Conservation (phyloP, 2,329 filamentous ascomycete genomes). For the Cyphellophora europaea region DNA sequence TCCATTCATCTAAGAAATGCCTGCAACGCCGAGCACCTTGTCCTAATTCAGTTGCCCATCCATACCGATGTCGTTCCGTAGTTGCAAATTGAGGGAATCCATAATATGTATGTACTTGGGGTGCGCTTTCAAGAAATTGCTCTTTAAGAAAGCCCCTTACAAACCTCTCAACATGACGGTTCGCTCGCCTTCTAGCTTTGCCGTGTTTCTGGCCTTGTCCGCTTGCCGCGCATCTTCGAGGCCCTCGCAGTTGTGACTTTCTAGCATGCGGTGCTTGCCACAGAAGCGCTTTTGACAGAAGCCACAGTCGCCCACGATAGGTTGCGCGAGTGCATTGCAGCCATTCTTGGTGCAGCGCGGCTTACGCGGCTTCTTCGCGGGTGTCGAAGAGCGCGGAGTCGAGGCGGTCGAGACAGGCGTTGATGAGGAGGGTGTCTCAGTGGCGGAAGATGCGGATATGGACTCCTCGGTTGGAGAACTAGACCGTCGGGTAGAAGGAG, state of each 20-base stretch:
- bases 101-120: too few relatives aligned
- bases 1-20: too few relatives aligned
- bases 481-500: constrained; percentile 21
- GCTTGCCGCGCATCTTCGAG: constrained; percentile 98
- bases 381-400: constrained; percentile 39
- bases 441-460: constrained; percentile 36
- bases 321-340: constrained; percentile 78
- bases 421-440: constrained; percentile 36
- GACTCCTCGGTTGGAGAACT: constrained; percentile 10
- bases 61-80: too few relatives aligned
- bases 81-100: too few relatives aligned
- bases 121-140: too few relatives aligned
- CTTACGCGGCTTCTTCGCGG: constrained; percentile 36
- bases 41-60: too few relatives aligned
- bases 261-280: constrained; percentile 84
- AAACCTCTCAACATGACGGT: constrained; percentile 91
- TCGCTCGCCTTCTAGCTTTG: constrained; percentile 83
- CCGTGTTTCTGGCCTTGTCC: constrained; percentile 85
- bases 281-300: constrained; percentile 95
- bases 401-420: constrained; percentile 31
- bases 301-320: constrained; percentile 90
- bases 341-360: constrained; percentile 78
- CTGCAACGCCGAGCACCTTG: too few relatives aligned
- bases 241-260: constrained; percentile 87
- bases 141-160: too few relatives aligned